Conservation (phyloP, 805 yeast species). For the Candida easanensis region DNA sequence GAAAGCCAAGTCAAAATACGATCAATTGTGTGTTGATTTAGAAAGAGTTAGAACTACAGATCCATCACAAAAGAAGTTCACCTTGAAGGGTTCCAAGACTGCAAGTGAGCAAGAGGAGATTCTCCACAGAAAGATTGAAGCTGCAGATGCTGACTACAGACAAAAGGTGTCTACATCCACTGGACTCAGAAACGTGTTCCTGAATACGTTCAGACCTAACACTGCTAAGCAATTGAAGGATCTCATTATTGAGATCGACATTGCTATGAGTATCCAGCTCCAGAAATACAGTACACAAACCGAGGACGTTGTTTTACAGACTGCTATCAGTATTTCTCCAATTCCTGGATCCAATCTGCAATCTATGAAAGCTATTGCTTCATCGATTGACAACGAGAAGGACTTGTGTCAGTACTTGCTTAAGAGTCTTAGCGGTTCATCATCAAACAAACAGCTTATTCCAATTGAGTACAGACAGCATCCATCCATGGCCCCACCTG, state of each 20-base stretch:
- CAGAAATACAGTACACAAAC: constrained; percentile 86
- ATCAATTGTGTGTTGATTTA: constrained; percentile 78
- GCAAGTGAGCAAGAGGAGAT: constrained; percentile 89
- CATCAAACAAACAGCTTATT: constrained; percentile 40
- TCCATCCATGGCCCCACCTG: constrained; percentile 48
- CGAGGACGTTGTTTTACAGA: constrained; percentile 78
- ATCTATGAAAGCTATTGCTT: constrained; percentile 76
- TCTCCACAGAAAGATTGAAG: constrained; percentile 70
- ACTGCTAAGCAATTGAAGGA: constrained; percentile 69
- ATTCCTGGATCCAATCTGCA: constrained; percentile 48
- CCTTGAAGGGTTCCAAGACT: constrained; percentile 75
- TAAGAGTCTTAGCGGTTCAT: constrained; percentile 34
- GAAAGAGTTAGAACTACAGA: constrained; percentile 79
- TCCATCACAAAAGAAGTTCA: constrained; percentile 78
- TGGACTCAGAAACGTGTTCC: constrained; percentile 68
- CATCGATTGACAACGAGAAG: constrained; percentile 76
- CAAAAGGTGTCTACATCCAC: constrained; percentile 71
- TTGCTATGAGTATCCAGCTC: constrained; percentile 84
- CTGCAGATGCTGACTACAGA: constrained; percentile 85
- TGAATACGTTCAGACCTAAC: constrained; percentile 74
- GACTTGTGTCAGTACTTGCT: constrained; percentile 72
- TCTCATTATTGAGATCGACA: constrained; percentile 80
- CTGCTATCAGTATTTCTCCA: constrained; percentile 83
- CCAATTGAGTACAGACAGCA: constrained; percentile 75
- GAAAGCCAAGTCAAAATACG: constrained; percentile 79